phyloP scores from a whole-genome alignment of 495 filamentous ascomycete species.

The Pyrenopolyporus hunteri region DNA sequence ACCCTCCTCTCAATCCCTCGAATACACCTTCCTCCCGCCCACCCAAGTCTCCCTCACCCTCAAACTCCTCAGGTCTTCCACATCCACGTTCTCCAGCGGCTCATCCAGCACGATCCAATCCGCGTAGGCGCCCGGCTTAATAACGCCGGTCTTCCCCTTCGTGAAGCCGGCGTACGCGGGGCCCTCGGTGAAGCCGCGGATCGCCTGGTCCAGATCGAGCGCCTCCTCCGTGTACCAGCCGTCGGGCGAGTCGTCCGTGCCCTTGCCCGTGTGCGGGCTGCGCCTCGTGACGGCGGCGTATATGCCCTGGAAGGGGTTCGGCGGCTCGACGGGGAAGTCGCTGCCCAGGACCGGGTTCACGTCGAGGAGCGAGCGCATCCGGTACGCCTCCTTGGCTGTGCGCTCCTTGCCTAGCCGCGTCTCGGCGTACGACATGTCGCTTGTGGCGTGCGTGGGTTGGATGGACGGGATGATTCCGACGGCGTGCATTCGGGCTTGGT shows the following conservation, averaged over 20 bases:
- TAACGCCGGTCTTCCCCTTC: constrained; percentile 59
- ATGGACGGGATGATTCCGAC: constrained; percentile 68
- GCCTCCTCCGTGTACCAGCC: constrained; percentile 63
- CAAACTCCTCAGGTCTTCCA: constrained; percentile 55
- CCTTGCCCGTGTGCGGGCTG: constrained; percentile 56
- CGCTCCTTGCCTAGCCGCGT: constrained; percentile 58
- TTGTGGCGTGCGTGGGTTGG: constrained; percentile 71
- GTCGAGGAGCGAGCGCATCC: constrained; percentile 60
- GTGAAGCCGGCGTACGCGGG: constrained; percentile 55
- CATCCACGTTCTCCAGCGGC: constrained; percentile 44
- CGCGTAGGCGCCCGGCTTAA: constrained; percentile 59
- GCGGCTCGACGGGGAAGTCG: constrained; percentile 71
- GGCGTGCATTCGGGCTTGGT: constrained; percentile 58
- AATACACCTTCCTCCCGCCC: constrained; percentile 54
- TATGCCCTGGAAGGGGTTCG: constrained; percentile 64
- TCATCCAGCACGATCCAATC: constrained; percentile 68
- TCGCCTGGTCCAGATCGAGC: constrained; percentile 58
- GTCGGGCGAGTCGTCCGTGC: constrained; percentile 48
- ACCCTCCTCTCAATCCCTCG: constrained; percentile 25
- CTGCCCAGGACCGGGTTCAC: constrained; percentile 59
- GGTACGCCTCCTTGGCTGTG: constrained; percentile 57
- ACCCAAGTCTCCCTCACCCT: constrained; percentile 69
- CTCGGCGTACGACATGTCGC: constrained; percentile 66
- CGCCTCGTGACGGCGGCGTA: constrained; percentile 65
- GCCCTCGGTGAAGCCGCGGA: constrained; percentile 60